Evolutionary conservation across 1,284 basidiomycete genomes (phyloP), one percentile per base, ranked within the genome.

Genomic region (Amylostereum chailletii): DNA sequence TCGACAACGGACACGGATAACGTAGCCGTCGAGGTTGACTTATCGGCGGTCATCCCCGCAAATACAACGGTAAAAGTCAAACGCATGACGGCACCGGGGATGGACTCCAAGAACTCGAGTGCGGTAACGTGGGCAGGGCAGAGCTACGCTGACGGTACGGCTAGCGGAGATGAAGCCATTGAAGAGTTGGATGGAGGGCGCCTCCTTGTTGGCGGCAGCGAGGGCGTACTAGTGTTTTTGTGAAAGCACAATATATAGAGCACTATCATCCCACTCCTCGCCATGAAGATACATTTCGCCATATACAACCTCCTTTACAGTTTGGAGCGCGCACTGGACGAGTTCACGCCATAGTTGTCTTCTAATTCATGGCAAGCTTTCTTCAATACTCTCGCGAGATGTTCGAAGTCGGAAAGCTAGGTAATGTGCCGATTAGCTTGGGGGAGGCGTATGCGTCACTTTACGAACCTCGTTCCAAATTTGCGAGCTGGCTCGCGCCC

Each of bases 401-500:
- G 70, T 51, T 77, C 75, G 53, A 81, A 81, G 54, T 82, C 79
- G 8, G 68, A 68, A 2, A 80, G 53, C 79, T 81, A 51, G n/a
- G 3, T 11, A 26, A 11, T 30, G 34, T 40, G 30, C 49, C 26
- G 7, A n/a, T 26, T 29, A 37, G 7, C n/a, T 9, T 39, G 50
- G 42, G n/a, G 32, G 45, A 34, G 45, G 47, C 9, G 50, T 9
- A 51, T 40, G 5, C 41, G 4, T 10, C 49, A n/a, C 46, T 19
- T 34, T 10, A 68, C 75, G 30, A 53, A 86, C 83, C 67, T 89
- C 86, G 48, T 77, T 82, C 74, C 76, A 91, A 1, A 90, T 75
- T 61, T 90, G 88, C 6, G 73, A 77, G 52, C 82, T 83, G 60
- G 78, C 79, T 39, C 88, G 71, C 3, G 74, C 72, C 83, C 85